Evolutionary conservation across 2,329 filamentous ascomycete species (phyloP), one percentile per base, ranked within the genome.

Genomic region (Aspergillus eucalypticola): DNA sequence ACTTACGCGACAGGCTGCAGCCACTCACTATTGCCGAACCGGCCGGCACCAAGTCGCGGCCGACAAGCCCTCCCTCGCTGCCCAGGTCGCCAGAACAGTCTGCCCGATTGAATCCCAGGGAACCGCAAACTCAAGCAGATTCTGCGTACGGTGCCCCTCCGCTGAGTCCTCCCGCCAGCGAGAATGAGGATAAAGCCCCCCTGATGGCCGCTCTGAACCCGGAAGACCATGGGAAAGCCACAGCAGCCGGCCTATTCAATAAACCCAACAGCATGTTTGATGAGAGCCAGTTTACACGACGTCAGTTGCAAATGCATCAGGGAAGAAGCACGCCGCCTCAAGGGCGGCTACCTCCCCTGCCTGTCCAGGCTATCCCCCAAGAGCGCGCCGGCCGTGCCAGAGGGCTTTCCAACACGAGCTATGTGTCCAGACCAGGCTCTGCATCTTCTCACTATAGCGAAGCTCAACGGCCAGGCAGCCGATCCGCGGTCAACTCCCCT

Each of bases 271-370:
- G 89, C 54, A 85, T 87, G 7, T 96, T 95, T 67, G 91, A 96
- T 69, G 93, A 97, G 70, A 86, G 89, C 19, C 90, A 91, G 69
- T 97, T 91, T 69, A 85, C 90, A 5, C 89, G 96, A 71, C 86
- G 92, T 48, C 90, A 96, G 70, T 79, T 90, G 51, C 90, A 92
- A 72, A 85, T 96, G 73, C 90, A 94, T 64, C 86, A 90, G 69
- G 90, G 88, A 27, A 85, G 89, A 25, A 88, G 89, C 58, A 86
- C 86, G 0, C 85, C 88, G 35, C 75, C 79, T 55, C 68, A 60
- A 60, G 72, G 64, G n/a, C 70, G 69, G 27, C 68, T 66, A 19
- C 71, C 72, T 11, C 70, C 72, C 29, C 65, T 69, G 1, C 66
- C 67, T n/a, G 65, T 65, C 29, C 60, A 67, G 13, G 44, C 59